phyloP scores from a whole-genome alignment of 257 asterid species.

The Scutellaria minor region DNA sequence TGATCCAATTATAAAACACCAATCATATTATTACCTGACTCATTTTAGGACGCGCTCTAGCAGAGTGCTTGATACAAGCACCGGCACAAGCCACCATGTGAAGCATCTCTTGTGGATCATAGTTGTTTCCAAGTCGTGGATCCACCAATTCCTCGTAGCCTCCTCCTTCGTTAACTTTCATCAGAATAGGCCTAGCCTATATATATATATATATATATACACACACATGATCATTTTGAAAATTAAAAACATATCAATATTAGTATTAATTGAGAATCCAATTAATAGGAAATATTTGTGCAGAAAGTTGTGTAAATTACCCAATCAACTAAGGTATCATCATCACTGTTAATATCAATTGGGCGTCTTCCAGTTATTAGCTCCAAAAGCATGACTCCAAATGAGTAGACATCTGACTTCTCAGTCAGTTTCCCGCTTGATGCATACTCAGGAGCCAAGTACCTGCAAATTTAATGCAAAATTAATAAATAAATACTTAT shows the following conservation, averaged over 20 bases:
- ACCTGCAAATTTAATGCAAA: conserved; percentile 41
- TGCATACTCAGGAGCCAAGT: conserved; percentile 95
- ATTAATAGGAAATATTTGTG: not conserved
- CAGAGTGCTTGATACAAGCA: conserved; percentile 77
- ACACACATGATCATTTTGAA: too few relatives aligned
- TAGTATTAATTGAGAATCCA: too few relatives aligned
- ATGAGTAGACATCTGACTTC: conserved; percentile 86
- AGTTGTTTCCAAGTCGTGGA: conserved; percentile 58
- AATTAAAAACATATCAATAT: too few relatives aligned
- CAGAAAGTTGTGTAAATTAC: conserved; percentile 35
- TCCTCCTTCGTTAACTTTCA: conserved; percentile 55
- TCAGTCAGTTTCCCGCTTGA: conserved; percentile 89
- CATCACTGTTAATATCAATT: conserved; percentile 55
- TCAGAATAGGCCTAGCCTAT: conserved; percentile 80
- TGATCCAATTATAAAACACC: too few relatives aligned
- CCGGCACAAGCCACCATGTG: conserved; percentile 80
- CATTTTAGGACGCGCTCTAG: conserved; percentile 87
- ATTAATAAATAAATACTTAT: too few relatives aligned
- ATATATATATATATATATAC: too few relatives aligned
- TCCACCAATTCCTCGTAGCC: conserved; percentile 75
- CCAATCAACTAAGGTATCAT: conserved; percentile 87
- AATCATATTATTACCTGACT: conserved; percentile 57
- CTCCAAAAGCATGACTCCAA: conserved; percentile 82
- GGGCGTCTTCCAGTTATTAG: conserved; percentile 85
- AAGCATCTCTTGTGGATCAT: conserved; percentile 71